A percentile compares a stretch with the other conserved stretches of the same genome.
Conservation (phyloP, 768 basidiomycete species). For the Suillus placidus region DNA sequence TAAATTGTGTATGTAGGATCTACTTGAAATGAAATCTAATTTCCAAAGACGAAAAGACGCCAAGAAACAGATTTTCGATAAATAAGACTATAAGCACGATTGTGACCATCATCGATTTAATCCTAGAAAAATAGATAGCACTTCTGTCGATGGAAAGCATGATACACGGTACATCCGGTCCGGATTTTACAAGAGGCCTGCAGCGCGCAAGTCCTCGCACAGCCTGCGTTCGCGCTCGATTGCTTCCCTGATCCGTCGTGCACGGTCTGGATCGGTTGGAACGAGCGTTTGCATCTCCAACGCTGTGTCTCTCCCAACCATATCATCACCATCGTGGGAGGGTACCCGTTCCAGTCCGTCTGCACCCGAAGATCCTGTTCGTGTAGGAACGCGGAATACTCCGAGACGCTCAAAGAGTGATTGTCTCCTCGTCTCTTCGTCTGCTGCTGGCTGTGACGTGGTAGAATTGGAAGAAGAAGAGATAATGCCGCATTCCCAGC, state of each 20-base stretch:
- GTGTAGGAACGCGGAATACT: conserved; percentile 18
- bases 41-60: conserved; percentile 1
- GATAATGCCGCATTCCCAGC: conserved; percentile 81
- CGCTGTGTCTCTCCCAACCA: not conserved
- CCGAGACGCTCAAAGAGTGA: conserved; percentile 35
- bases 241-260: conserved; percentile 46
- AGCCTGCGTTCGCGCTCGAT: conserved; percentile 58
- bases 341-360: conserved; percentile 19
- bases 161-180: not conserved
- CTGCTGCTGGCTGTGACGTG: conserved; percentile 19
- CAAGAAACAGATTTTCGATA: conserved; percentile 1
- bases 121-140: conserved; percentile 11
- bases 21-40: conserved; percentile 12
- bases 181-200: conserved; percentile 55
- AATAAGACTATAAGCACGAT: not conserved
- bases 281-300: not conserved
- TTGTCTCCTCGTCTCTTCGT: conserved; percentile 23
- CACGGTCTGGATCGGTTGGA: conserved; percentile 47
- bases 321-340: conserved; percentile 34
- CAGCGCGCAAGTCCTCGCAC: conserved; percentile 60
- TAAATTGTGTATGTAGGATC: conserved; percentile 11
- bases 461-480: conserved; percentile 42
- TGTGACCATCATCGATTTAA: not conserved
- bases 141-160: not conserved
- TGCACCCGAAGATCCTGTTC: conserved; percentile 11